phyloP scores from a whole-genome alignment of 495 filamentous ascomycete genomes.

The Penicillium cinerascens region DNA sequence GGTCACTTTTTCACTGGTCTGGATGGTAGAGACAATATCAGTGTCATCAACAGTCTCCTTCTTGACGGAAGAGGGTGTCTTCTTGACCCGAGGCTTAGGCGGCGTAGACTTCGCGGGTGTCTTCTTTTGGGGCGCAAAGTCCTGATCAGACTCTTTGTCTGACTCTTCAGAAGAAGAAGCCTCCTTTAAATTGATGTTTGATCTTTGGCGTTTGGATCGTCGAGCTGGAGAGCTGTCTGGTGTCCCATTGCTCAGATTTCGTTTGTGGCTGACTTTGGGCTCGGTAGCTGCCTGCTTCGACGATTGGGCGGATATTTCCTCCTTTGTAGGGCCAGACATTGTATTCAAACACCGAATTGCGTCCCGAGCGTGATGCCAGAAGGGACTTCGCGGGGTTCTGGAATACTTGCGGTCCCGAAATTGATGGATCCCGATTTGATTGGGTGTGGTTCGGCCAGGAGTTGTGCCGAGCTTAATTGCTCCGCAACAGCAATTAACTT shows the following conservation, averaged over 20 bases:
- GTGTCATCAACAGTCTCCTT: constrained; percentile 13
- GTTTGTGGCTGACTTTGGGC: constrained; percentile 21
- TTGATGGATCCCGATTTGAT: constrained; percentile 10
- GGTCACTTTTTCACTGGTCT: not conserved
- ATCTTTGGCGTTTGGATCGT: constrained; percentile 39
- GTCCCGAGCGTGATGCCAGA: not conserved
- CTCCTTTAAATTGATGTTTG: constrained; percentile 19
- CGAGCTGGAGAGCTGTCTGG: constrained; percentile 29
- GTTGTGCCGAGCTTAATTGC: not conserved
- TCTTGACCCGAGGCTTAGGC: constrained; percentile 3
- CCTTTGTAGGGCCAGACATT: constrained; percentile 1
- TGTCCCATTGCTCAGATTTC: constrained; percentile 28
- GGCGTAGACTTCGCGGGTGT: not conserved
- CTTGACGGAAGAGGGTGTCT: constrained; percentile 12
- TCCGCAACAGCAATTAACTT: not conserved
- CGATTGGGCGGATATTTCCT: not conserved
- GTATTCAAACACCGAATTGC: not conserved
- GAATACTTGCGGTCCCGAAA: not conserved
- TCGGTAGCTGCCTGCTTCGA: not conserved
- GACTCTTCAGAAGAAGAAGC: constrained; percentile 14
- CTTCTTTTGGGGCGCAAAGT: not conserved
- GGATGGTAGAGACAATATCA: not conserved
- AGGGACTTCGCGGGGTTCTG: not conserved
- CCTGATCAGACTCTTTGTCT: constrained; percentile 7
- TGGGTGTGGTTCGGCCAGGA: constrained; percentile 3